Percentiles rank a stretch among this genome's conserved stretches.
Conservation (phyloP, 371 early-diverging fungal species). For the Mucor sp. region DNA sequence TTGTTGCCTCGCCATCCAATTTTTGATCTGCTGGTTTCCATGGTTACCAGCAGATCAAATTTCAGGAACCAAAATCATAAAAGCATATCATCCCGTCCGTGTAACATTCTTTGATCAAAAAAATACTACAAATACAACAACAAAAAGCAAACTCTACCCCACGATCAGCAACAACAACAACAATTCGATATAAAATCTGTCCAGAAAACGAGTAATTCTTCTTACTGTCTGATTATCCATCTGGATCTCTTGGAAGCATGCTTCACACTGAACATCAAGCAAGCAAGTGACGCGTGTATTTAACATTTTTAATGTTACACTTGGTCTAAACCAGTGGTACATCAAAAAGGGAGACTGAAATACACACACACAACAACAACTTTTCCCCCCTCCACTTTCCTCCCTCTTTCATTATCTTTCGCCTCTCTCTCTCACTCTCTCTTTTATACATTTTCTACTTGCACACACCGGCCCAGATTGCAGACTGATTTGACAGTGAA, state of each 20-base stretch:
- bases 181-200: background rate
- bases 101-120: constrained; percentile 11
- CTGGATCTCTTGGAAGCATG: background rate
- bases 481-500: no score
- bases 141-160: background rate
- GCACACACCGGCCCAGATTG: no score
- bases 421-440: background rate
- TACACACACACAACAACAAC: background rate
- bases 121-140: background rate
- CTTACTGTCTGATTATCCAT: background rate
- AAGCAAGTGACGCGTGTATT: constrained; percentile 4
- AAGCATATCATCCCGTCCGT: constrained; percentile 10
- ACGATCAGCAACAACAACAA: background rate
- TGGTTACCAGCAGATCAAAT: background rate
- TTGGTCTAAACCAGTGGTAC: constrained; percentile 14
- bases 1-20: background rate
- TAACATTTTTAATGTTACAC: constrained; percentile 16
- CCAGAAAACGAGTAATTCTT: background rate
- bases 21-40: background rate
- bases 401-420: background rate
- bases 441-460: background rate
- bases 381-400: no score
- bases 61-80: constrained; percentile 11
- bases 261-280: background rate
- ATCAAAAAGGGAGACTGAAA: constrained; percentile 10